phyloP scores from a whole-genome alignment of 176 grass and related monocot genomes.

The Carex scoparia region DNA sequence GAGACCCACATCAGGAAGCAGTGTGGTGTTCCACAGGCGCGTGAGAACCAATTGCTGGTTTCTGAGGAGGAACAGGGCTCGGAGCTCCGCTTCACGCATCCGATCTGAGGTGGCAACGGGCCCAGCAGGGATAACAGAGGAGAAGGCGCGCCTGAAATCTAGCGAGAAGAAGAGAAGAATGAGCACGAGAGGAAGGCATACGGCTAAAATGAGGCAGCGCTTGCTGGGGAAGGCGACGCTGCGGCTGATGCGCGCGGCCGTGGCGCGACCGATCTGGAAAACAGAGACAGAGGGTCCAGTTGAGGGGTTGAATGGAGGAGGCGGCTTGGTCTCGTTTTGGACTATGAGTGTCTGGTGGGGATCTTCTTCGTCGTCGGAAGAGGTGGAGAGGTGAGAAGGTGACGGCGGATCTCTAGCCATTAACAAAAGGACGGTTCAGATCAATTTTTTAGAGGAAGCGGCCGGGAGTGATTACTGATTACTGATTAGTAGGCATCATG shows the following conservation, averaged over 20 bases:
- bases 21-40: slow-evolving; percentile 54
- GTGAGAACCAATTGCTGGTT: slow-evolving; percentile 64
- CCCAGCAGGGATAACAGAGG: slow-evolving; percentile 31
- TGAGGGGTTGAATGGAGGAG: slow-evolving; percentile 25
- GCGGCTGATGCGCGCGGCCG: slow-evolving; percentile 21
- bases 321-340: slow-evolving; percentile 56
- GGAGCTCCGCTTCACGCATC: slow-evolving; percentile 84
- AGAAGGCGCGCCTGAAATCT: slow-evolving; percentile 44
- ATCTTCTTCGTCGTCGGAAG: slow-evolving; percentile 83
- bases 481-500: background rate
- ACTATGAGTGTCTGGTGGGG: slow-evolving; percentile 63
- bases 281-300: slow-evolving; percentile 25
- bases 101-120: slow-evolving; percentile 35
- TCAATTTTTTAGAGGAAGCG: background rate
- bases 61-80: slow-evolving; percentile 67
- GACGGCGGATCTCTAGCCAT: slow-evolving; percentile 16
- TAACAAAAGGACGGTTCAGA: background rate
- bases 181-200: slow-evolving; percentile 50
- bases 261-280: slow-evolving; percentile 26
- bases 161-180: slow-evolving; percentile 71
- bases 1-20: background rate
- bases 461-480: background rate
- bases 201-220: slow-evolving; percentile 48
- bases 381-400: slow-evolving; percentile 19
- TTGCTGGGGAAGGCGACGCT: slow-evolving; percentile 45